Base-by-base conservation (phyloP, 352 stramenopile genomes). In the Phytophthora quininea region DNA sequence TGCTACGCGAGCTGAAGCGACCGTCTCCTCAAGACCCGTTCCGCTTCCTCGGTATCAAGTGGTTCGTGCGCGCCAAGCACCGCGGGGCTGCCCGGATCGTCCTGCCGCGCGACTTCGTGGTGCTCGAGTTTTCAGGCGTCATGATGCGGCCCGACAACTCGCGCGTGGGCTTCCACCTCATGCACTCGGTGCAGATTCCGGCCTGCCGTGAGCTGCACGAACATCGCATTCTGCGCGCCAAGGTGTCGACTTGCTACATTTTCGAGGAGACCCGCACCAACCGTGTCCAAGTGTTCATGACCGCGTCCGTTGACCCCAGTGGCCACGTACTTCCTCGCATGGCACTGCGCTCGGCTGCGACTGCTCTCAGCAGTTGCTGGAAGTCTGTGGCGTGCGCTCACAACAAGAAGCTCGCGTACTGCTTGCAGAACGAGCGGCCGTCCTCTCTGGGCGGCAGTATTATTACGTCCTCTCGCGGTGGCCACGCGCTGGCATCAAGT, bases 381-480 rank as follows among this genome's bases (percentile, higher is more conserved):
- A 85, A 88, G 55, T 79, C 72, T 1, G 78, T 91, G 15, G 72
- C 45, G 35, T 92, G 84, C 37, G 75, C 84, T 11, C 80, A 92
- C 50, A 86, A 74, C 73, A 90, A 89, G 68, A 92, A 92, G 37
- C 79, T 92, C 31, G 80, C 77, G 6, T 89, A 73, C 61, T 77
- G 70, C 42, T 55, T 88, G 30, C 72, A 84, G 61, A 76, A 82
- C 30, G 76, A 85, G 19, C 75, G 71, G 1, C 65, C 62, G 35
- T 76, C 64, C 5, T 10, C 49, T 14, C 60, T 67, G 27, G 51
- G 52, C 9, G 43, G 14, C 15, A 62, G 48, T 24, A 14, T 11
- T 11, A 33, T 63, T 14, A 50, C 58, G 0, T 65, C 53, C 4
- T 71, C 67, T 48, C 55, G 60, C 27, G 55, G 55, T 19, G 57